Base-by-base conservation (phyloP, 2,329 filamentous ascomycete species). In the Cladophialophora yegresii region DNA sequence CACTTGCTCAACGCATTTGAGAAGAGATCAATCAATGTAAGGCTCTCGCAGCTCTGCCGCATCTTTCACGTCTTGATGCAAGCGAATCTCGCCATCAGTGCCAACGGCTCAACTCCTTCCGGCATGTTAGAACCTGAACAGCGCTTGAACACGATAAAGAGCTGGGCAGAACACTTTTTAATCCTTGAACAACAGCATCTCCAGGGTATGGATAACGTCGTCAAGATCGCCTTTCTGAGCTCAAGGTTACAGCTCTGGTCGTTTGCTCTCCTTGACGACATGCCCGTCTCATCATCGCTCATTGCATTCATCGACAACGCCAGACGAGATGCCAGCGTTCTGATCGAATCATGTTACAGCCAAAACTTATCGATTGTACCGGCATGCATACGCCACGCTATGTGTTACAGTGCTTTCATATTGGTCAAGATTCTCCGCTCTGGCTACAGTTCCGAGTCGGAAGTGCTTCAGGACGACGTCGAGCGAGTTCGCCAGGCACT, bases 171-270 rank as follows among this genome's bases (percentile, higher is more conserved):
- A 2, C 54, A 58, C 20, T 59, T 63, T 28, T 33, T 45, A 36
- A 30, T 20, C 2, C 45, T 63, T 2, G 20, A 59, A 45, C 13
- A 6, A 53, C 40, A 58, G 8, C 49, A 59, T 58, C 45, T 63
- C 8, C 23, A 53, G 26, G 9, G 51, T 3, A 63, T 45, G 43
- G 47, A 51, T 33, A 20, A 59, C 6, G 61, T 50, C 5, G 61
- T 63, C 16, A 30, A 54, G n/a, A 58, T 51, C 7, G 55, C 54
- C 9, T 63, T 58, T 40, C 54, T 63, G 61, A 63, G 4, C 40
- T 20, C 61, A 40, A 58, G 61, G 12, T 28, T 63, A 12, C 54
- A 58, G 33, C 10, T 63, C 22, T 58, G 33, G 61, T 49, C 54
- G 20, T 63, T 63, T 47, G 33, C 33, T 59, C 30, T 63, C 3